Percentiles rank a stretch among this genome's conserved stretches.
These are phyloP conservation scores for Parafenestella ontariensis DNA, from an alignment of 2,329 filamentous ascomycete genomes.

Conservation along the genomic window DNA sequence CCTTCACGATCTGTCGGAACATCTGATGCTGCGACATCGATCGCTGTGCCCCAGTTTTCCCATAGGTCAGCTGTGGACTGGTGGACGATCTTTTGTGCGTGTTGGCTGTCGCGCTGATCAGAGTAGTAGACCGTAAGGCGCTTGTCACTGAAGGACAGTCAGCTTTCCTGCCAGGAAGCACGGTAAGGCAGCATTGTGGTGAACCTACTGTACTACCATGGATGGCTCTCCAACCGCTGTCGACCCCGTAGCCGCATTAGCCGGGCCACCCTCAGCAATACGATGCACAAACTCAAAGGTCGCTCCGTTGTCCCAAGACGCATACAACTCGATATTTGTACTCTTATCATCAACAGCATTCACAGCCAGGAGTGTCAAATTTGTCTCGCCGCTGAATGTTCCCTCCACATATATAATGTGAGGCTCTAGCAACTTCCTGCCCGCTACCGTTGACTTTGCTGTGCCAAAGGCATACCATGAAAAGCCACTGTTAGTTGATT, in stretches of 20 bases:
- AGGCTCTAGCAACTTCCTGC: slow-evolving; percentile 22
- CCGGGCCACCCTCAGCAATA: slow-evolving; percentile 19
- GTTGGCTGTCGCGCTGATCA: slow-evolving; percentile 19
- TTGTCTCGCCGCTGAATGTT: slow-evolving; percentile 14
- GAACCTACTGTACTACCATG: slow-evolving; percentile 22
- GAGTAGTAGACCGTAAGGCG: slow-evolving; percentile 28
- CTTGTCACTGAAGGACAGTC: slow-evolving; percentile 9
- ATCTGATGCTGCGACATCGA: slow-evolving; percentile 19
- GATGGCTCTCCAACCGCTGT: slow-evolving; percentile 25
- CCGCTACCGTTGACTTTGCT: slow-evolving; percentile 11
- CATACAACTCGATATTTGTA: slow-evolving; percentile 30
- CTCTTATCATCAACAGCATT: slow-evolving; percentile 23
- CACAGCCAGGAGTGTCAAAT: slow-evolving; percentile 19
- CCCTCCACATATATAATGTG: slow-evolving; percentile 23
- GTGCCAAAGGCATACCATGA: slow-evolving; percentile 28
- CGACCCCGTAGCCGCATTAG: neutral
- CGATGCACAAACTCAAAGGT: slow-evolving; percentile 20
- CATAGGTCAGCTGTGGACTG: slow-evolving; percentile 19
- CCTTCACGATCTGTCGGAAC: slow-evolving; percentile 14
- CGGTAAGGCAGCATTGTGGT: neutral
- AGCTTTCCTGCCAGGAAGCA: neutral
- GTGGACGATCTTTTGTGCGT: slow-evolving; percentile 27
- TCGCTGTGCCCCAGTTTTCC: slow-evolving; percentile 19
- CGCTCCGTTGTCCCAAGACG: slow-evolving; percentile 17
- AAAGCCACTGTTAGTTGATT: slow-evolving; percentile 24